A percentile compares a stretch with the other conserved stretches of the same genome.
phyloP scores from a whole-genome alignment of 805 yeast genomes.

The Yarrowia sp. region DNA sequence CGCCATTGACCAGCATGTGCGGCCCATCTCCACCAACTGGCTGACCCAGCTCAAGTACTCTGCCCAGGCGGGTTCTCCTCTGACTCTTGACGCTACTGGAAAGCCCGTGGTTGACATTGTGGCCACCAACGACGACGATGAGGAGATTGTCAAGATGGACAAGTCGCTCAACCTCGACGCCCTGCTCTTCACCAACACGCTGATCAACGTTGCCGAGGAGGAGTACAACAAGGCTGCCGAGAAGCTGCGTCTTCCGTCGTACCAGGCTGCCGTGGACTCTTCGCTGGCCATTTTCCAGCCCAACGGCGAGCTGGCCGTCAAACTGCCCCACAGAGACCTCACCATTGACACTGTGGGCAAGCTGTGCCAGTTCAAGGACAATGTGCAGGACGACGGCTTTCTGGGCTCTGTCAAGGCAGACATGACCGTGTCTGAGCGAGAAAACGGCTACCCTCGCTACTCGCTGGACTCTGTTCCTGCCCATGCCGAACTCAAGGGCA shows the following conservation, averaged over 20 bases:
- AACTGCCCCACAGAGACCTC: neutral
- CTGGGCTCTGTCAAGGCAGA: constrained; percentile 11
- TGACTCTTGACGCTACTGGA: neutral
- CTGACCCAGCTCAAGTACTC: constrained; percentile 30
- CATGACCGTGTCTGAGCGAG: constrained; percentile 3
- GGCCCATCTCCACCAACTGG: constrained; percentile 28
- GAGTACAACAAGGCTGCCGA: constrained; percentile 15
- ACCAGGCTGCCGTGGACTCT: neutral
- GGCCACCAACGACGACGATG: neutral
- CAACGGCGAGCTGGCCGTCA: constrained; percentile 11
- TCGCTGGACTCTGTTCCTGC: constrained; percentile 10
- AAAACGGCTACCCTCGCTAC: constrained; percentile 37
- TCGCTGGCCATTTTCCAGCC: constrained; percentile 20
- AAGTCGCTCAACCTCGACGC: constrained; percentile 4
- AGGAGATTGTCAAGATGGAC: constrained; percentile 10
- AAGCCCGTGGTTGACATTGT: constrained; percentile 1
- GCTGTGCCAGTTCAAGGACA: neutral
- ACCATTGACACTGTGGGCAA: neutral
- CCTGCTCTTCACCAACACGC: constrained; percentile 6
- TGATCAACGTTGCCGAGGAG: constrained; percentile 13
- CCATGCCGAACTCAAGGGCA: constrained; percentile 4
- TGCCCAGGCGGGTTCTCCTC: constrained; percentile 7
- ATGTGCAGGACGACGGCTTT: constrained; percentile 8
- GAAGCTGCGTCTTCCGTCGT: neutral
- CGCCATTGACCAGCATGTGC: constrained; percentile 10